phyloP scores from a whole-genome alignment of 2,329 filamentous ascomycete genomes.

The Nakataea oryzae region DNA sequence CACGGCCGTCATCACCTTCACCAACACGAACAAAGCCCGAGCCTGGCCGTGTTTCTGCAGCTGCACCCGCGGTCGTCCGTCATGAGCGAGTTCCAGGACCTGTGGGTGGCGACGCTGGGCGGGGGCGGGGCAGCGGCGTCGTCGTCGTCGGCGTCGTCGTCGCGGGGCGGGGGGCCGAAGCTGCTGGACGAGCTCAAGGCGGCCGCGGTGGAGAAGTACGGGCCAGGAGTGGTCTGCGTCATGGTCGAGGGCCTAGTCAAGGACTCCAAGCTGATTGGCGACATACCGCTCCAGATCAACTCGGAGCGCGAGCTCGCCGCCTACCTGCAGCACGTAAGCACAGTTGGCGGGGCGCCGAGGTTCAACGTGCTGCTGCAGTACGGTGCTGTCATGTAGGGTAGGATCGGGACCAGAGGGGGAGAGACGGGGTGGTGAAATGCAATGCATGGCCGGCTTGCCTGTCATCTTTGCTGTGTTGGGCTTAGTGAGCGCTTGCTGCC shows the following conservation, averaged over 20 bases:
- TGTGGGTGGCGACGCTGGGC: conserved; percentile 58
- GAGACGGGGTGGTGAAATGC: no score
- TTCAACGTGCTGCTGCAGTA: conserved; percentile 26
- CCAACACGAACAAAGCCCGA: conserved; percentile 4
- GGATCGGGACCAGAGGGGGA: no score
- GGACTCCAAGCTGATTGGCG: conserved; percentile 39
- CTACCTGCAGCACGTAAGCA: conserved; percentile 56
- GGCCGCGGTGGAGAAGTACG: conserved; percentile 48
- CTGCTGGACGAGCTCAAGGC: conserved; percentile 51
- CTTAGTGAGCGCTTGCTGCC: no score
- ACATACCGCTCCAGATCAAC: conserved; percentile 55
- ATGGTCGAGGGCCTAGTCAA: conserved; percentile 58
- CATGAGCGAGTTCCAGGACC: conserved; percentile 28
- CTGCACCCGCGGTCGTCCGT: conserved; percentile 54
- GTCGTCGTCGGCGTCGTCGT: neutral
- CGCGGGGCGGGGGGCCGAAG: conserved; percentile 16
- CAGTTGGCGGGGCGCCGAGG: conserved; percentile 26
- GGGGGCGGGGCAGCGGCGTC: no score
- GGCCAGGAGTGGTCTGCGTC: conserved; percentile 43
- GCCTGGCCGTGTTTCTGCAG: conserved; percentile 55
- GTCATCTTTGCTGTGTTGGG: no score
- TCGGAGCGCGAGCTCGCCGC: conserved; percentile 62
- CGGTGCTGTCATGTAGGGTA: neutral
- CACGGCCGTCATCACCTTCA: conserved; percentile 2
- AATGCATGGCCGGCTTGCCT: no score